Evolutionary conservation across 441 rosid species (phyloP).

Genomic region (Eugenia klotzschiana): DNA sequence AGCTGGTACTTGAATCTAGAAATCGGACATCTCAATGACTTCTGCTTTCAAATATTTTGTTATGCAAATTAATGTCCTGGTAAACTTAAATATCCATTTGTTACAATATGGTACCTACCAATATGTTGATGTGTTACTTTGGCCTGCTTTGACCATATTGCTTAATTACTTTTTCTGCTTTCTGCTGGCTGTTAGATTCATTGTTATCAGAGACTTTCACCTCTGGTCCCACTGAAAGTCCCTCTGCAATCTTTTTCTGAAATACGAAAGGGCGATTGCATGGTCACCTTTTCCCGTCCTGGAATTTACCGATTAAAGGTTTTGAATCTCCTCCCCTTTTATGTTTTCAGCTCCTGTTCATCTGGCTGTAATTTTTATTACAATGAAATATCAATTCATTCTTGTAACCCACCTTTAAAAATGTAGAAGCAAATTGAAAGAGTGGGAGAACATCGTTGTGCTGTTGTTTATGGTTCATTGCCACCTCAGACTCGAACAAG

Average conservation of each 20-base stretch:
- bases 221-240: constrained; percentile 48
- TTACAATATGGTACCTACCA: not conserved
- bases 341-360: not conserved
- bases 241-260: constrained; percentile 55
- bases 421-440: constrained; percentile 51
- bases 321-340: constrained; percentile 2
- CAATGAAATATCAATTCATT: not conserved
- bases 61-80: not conserved
- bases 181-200: constrained; percentile 32
- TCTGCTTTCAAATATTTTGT: not conserved
- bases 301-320: constrained; percentile 63
- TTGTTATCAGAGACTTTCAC: constrained; percentile 67
- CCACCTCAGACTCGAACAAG: constrained; percentile 89
- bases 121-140: not conserved
- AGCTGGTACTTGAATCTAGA: not conserved
- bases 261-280: constrained; percentile 65
- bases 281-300: constrained; percentile 71
- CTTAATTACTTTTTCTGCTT: not conserved
- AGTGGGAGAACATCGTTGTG: constrained; percentile 67
- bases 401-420: not conserved
- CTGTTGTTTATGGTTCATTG: constrained; percentile 88
- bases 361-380: not conserved
- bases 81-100: not conserved
- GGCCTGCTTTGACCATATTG: not conserved
- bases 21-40: not conserved